These are phyloP conservation scores for Lyophyllum atratum DNA, from an alignment of 768 basidiomycete genomes.

Conservation along the genomic window DNA sequence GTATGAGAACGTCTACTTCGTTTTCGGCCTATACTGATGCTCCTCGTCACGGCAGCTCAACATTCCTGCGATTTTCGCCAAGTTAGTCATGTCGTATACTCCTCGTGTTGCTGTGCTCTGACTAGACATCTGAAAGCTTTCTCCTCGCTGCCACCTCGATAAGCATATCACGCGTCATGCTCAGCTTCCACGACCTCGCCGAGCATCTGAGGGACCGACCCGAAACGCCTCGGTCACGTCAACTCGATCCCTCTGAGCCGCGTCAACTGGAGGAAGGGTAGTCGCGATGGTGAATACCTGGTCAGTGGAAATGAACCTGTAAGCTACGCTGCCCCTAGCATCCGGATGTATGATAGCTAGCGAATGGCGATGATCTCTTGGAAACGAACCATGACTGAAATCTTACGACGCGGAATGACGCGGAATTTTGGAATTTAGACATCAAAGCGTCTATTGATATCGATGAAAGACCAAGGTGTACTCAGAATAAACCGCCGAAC, in stretches of 20 bases:
- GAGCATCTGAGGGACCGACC: constrained; percentile 10
- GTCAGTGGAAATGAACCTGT: constrained; percentile 5
- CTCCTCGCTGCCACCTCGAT: constrained; percentile 13
- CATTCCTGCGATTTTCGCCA: no score
- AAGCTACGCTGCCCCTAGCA: background rate
- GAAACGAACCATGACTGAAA: no score
- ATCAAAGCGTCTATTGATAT: background rate
- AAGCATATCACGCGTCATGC: constrained; percentile 18
- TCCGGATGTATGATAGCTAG: no score
- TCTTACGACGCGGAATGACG: background rate
- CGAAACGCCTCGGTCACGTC: constrained; percentile 12
- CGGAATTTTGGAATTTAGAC: background rate
- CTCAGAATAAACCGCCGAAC: constrained; percentile 3
- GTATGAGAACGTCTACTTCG: background rate
- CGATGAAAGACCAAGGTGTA: background rate
- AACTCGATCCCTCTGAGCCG: constrained; percentile 10
- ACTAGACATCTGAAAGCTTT: background rate
- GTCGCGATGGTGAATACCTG: constrained; percentile 11
- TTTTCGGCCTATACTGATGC: no score
- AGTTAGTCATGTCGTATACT: no score
- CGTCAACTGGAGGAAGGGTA: constrained; percentile 15
- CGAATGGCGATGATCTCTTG: no score
- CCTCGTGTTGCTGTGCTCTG: background rate
- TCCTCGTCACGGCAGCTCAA: no score
- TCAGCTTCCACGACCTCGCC: constrained; percentile 16